Evolutionary conservation across 768 basidiomycete genomes (phyloP).

Genomic region (Amanita polypyramis): DNA sequence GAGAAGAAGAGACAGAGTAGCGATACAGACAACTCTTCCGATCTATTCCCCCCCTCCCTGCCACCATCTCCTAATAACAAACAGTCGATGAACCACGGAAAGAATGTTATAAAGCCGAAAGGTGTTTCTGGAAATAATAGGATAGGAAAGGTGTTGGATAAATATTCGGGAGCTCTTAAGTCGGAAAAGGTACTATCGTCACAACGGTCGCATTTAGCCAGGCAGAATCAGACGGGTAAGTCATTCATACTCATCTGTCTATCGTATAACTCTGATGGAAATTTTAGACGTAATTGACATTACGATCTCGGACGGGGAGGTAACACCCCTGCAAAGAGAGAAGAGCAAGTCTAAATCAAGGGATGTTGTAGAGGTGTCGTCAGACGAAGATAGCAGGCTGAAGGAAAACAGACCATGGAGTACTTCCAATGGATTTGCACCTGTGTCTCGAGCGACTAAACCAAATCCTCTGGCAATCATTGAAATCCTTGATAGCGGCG

Average conservation of each 20-base stretch:
- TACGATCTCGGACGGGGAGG: neutral
- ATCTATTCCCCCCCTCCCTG: neutral
- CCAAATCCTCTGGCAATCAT: neutral
- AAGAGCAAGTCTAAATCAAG: neutral
- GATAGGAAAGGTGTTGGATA: neutral
- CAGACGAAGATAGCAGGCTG: neutral
- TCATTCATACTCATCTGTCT: neutral
- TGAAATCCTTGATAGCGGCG: conserved; percentile 5
- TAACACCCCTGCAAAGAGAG: neutral
- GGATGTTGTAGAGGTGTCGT: neutral
- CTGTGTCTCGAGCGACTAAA: neutral
- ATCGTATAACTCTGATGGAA: neutral
- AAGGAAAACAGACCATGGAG: neutral
- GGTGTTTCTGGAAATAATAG: neutral
- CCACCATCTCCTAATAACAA: neutral
- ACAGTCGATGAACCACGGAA: neutral
- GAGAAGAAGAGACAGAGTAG: conserved; percentile 6
- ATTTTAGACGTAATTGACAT: conserved; percentile 1
- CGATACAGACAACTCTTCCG: neutral
- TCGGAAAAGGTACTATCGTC: neutral
- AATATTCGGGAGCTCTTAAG: no score
- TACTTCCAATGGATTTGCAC: neutral
- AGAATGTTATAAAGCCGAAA: neutral
- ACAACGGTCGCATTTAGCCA: neutral
- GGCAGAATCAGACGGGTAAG: neutral